A percentile compares a stretch with the other conserved stretches of the same genome.
Evolutionary conservation across 371 early-diverging fungal species (phyloP).

Genomic region (Mucor sp.): DNA sequence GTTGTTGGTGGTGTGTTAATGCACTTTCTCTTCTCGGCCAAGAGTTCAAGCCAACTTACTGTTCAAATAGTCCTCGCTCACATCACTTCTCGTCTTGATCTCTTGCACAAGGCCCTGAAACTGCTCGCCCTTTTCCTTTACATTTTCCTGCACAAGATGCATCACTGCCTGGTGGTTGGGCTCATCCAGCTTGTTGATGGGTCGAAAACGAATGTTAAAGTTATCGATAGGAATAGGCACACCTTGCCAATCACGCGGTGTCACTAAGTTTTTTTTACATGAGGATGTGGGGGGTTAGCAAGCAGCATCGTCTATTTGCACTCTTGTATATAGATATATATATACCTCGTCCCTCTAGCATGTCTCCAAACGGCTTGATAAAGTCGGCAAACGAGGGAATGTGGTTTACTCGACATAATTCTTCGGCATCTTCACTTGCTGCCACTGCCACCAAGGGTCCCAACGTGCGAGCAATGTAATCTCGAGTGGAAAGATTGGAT

Average conservation of each 20-base stretch:
- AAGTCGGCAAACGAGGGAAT: constrained; percentile 74
- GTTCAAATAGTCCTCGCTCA: constrained; percentile 49
- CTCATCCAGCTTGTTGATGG: constrained; percentile 60
- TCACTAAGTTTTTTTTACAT: too few species aligned
- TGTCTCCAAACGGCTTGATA: constrained; percentile 82
- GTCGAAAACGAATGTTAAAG: constrained; percentile 72
- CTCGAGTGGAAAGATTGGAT: constrained; percentile 37
- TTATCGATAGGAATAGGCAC: constrained; percentile 64
- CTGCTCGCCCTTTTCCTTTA: constrained; percentile 34
- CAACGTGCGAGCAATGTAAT: constrained; percentile 62
- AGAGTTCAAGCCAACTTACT: constrained; percentile 34
- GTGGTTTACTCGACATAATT: constrained; percentile 67
- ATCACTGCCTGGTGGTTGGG: constrained; percentile 58
- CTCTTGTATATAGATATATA: too few species aligned
- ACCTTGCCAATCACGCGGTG: constrained; percentile 71
- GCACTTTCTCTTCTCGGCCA: neutral
- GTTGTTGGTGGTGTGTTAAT: neutral
- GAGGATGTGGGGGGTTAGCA: neutral
- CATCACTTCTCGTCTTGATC: constrained; percentile 43
- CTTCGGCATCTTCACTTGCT: constrained; percentile 74
- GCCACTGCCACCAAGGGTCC: constrained; percentile 78
- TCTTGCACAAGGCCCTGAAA: constrained; percentile 12
- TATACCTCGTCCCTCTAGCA: constrained; percentile 73
- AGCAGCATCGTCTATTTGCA: neutral
- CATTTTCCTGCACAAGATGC: constrained; percentile 58